Evolutionary conservation across 805 yeast species (phyloP).

Genomic region (Jamesozyma jinghongensis): DNA sequence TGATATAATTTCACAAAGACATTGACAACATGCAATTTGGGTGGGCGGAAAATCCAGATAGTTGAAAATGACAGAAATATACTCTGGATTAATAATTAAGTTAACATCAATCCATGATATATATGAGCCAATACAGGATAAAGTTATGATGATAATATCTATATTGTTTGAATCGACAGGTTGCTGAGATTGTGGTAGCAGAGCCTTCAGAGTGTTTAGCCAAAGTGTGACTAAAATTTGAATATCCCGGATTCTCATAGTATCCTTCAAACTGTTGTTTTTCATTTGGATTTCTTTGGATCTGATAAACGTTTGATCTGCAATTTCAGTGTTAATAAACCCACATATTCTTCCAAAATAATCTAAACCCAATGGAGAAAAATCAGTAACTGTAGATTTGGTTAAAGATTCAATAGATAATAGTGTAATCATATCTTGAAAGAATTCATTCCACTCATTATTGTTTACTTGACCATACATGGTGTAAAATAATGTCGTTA

Average conservation of each 20-base stretch:
- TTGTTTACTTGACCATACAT: conserved; percentile 27
- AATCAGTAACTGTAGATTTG: conserved; percentile 9
- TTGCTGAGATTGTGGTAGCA: conserved; percentile 9
- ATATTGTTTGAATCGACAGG: conserved; percentile 7
- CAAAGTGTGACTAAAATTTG: conserved; percentile 52
- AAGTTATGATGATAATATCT: conserved; percentile 30
- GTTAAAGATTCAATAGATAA: conserved; percentile 14
- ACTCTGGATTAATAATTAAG: conserved; percentile 47
- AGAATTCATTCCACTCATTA: conserved; percentile 27
- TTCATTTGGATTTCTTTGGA: conserved; percentile 53
- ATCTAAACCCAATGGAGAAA: conserved; percentile 45
- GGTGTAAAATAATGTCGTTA: conserved; percentile 26
- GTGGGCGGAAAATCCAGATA: conserved; percentile 43
- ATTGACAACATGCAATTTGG: conserved; percentile 47
- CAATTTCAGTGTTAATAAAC: conserved; percentile 83
- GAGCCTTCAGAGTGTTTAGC: conserved; percentile 37
- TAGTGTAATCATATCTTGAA: conserved; percentile 22
- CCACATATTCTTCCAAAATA: conserved; percentile 65
- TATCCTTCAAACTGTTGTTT: conserved; percentile 69
- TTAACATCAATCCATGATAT: conserved; percentile 89
- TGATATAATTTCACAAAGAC: conserved; percentile 49
- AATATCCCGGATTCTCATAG: conserved; percentile 72
- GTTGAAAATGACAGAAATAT: conserved; percentile 48
- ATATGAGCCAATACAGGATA: conserved; percentile 67
- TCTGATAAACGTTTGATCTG: conserved; percentile 77